Conservation (phyloP, 306 rosid genomes). For the Morella rubra region DNA sequence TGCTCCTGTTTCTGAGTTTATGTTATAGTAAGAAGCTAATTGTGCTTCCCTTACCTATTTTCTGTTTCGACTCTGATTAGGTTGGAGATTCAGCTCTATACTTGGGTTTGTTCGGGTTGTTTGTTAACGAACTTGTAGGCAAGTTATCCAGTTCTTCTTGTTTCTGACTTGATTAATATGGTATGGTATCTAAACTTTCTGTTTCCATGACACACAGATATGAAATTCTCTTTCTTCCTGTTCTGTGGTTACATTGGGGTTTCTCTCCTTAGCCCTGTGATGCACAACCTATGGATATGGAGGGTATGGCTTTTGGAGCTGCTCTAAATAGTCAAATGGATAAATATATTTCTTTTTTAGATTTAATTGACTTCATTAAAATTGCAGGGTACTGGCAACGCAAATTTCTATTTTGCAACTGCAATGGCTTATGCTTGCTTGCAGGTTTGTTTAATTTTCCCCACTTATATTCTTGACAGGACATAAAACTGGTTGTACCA, state of each 20-base stretch:
- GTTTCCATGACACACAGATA: conserved; percentile 56
- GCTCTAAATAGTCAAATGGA: conserved; percentile 12
- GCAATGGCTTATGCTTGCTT: conserved; percentile 88
- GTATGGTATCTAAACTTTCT: conserved; percentile 26
- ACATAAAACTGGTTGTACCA: not conserved
- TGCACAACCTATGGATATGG: conserved; percentile 99
- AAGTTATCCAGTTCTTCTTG: conserved; percentile 19
- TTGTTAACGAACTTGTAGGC: conserved; percentile 80
- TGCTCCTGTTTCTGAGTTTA: not conserved
- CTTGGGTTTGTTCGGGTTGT: conserved; percentile 81
- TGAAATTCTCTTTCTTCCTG: conserved; percentile 87
- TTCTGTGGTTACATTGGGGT: conserved; percentile 84
- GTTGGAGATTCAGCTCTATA: conserved; percentile 91
- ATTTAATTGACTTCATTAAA: conserved; percentile 24
- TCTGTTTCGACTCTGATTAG: conserved; percentile 40
- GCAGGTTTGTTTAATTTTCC: conserved; percentile 53
- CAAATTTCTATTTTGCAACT: conserved; percentile 90
- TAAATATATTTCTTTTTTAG: conserved; percentile 9
- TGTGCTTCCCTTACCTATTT: conserved; percentile 13
- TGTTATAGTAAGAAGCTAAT: conserved; percentile 16
- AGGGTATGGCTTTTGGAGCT: conserved; percentile 57
- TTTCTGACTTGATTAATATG: not conserved
- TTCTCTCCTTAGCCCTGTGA: conserved; percentile 92
- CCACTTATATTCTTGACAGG: not conserved
- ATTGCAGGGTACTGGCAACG: conserved; percentile 94